Conservation (phyloP, 2,329 filamentous ascomycete genomes). For the Sporothrix inflata region DNA sequence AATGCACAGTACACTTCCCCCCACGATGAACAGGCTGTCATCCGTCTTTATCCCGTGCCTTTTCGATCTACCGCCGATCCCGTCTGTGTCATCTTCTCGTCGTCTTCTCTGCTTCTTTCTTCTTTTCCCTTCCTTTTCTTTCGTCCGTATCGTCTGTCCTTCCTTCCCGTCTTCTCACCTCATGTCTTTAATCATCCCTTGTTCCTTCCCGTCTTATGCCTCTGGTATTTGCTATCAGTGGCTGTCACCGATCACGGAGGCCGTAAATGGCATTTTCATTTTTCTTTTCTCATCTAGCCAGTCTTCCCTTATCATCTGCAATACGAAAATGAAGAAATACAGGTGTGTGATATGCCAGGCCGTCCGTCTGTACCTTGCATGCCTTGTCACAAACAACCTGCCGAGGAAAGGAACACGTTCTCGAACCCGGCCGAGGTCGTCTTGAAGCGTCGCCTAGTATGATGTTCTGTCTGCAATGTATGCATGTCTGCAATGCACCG, state of each 20-base stretch:
- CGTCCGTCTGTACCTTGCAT: conserved; percentile 2
- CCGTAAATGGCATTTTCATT: not conserved
- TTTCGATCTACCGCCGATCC: conserved; percentile 19
- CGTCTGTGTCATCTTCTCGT: conserved; percentile 19
- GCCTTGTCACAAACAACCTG: not conserved
- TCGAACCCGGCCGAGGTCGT: not conserved
- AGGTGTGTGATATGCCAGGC: not conserved
- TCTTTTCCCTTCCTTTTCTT: not conserved
- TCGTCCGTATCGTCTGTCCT: conserved; percentile 16
- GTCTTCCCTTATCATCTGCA: not conserved
- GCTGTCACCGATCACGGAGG: conserved; percentile 2
- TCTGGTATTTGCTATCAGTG: too few relatives aligned
- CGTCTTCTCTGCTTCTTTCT: not conserved
- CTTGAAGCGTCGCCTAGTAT: conserved; percentile 10
- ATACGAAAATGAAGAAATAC: not conserved
- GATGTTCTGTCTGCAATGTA: not conserved
- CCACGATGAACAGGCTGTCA: not conserved
- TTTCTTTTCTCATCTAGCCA: not conserved
- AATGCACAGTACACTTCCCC: not conserved
- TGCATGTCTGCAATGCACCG: not conserved
- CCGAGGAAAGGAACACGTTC: not conserved
- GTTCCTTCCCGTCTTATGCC: not conserved
- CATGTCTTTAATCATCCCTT: conserved; percentile 14
- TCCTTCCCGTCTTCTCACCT: conserved; percentile 8
- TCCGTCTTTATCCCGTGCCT: not conserved